A percentile compares a stretch with the other conserved stretches of the same genome.
phyloP scores from a whole-genome alignment of 805 yeast genomes.

The Lachancea waltii region DNA sequence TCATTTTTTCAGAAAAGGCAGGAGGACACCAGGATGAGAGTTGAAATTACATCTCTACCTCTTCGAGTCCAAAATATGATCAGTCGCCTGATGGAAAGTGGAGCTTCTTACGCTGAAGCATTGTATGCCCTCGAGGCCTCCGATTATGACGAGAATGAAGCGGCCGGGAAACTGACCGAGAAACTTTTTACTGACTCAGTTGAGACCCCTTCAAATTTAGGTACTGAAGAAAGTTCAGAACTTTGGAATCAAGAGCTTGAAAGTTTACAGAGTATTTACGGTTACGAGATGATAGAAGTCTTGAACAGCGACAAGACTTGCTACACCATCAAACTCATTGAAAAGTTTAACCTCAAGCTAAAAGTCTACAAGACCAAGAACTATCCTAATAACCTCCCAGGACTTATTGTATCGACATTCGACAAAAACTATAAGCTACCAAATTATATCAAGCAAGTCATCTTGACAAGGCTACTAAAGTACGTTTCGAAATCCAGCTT shows the following conservation, averaged over 20 bases:
- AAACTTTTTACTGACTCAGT: constrained; percentile 20
- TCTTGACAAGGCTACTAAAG: constrained; percentile 41
- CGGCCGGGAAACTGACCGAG: constrained; percentile 47
- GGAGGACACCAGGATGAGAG: constrained; percentile 50
- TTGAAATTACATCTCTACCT: constrained; percentile 38
- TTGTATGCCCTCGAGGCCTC: constrained; percentile 39
- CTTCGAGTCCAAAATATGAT: constrained; percentile 48
- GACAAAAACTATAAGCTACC: constrained; percentile 49
- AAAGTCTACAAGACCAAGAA: constrained; percentile 40
- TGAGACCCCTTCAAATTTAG: constrained; percentile 3
- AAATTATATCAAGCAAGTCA: constrained; percentile 59
- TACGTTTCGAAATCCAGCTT: constrained; percentile 39
- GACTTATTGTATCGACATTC: constrained; percentile 48
- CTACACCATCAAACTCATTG: constrained; percentile 30
- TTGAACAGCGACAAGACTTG: constrained; percentile 24
- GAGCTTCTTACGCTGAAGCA: constrained; percentile 63
- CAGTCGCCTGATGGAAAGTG: constrained; percentile 55
- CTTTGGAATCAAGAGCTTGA: constrained; percentile 75
- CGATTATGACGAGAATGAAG: constrained; percentile 40
- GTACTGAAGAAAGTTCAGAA: constrained; percentile 33
- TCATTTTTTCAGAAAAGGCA: constrained; percentile 48
- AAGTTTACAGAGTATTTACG: constrained; percentile 54
- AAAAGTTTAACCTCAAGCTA: constrained; percentile 28
- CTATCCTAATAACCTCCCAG: constrained; percentile 68
- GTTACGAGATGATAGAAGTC: constrained; percentile 36